A percentile compares a stretch with the other conserved stretches of the same genome.
Conservation (phyloP, 1,284 basidiomycete genomes). For the Clitocybe nebularis region DNA sequence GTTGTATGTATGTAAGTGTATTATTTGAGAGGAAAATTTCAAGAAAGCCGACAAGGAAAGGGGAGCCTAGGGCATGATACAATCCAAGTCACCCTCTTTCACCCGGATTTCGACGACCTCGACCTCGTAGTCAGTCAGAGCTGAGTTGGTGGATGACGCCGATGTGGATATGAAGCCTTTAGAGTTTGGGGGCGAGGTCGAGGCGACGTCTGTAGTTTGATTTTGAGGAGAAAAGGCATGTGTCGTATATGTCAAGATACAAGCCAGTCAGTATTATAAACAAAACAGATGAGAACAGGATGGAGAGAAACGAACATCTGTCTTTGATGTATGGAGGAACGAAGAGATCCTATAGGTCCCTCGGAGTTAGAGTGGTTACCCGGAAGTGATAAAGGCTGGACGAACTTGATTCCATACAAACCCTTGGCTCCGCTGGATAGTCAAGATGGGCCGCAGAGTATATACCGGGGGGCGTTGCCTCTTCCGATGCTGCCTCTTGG, state of each 20-base stretch:
- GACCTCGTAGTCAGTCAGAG: conserved; percentile 68
- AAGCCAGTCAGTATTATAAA: conserved; percentile 17
- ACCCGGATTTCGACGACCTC: conserved; percentile 83
- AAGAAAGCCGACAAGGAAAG: not conserved
- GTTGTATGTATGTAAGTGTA: too few species aligned
- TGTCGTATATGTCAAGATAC: conserved; percentile 9
- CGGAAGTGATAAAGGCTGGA: conserved; percentile 9
- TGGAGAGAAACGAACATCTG: conserved; percentile 57
- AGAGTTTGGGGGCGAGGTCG: conserved; percentile 72
- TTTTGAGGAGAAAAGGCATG: conserved; percentile 5
- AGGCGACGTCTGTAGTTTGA: conserved; percentile 60
- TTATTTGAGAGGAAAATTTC: not conserved
- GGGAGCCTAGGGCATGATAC: conserved; percentile 60
- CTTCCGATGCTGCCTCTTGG: conserved; percentile 49
- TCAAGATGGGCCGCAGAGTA: conserved; percentile 72
- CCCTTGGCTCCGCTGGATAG: conserved; percentile 80
- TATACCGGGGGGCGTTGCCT: conserved; percentile 54
- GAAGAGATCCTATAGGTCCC: conserved; percentile 60
- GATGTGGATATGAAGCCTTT: conserved; percentile 64
- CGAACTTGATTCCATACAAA: conserved; percentile 84
- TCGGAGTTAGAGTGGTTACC: conserved; percentile 10
- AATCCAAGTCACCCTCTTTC: conserved; percentile 67
- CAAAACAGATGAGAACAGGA: conserved; percentile 8
- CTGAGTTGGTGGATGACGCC: conserved; percentile 61
- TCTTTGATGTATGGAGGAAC: conserved; percentile 84